Base-by-base conservation (phyloP, 1,139 yeast species). In the Scheffersomyces titani region DNA sequence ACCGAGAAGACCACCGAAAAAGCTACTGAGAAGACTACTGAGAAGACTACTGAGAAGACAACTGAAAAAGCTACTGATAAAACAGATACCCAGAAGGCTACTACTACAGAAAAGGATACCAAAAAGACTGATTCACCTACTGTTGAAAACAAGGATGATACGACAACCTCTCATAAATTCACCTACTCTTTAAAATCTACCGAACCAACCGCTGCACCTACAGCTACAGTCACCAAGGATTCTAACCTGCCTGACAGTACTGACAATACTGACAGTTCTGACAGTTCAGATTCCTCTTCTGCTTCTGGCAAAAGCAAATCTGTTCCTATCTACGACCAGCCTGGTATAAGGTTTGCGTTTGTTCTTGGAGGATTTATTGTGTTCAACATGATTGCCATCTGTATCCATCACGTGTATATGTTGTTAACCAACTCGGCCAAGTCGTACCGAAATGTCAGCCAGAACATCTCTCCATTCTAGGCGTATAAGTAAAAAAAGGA, bases 401-500 rank as follows among this genome's bases (percentile, higher is more conserved):
- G 68, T 44, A 63, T 77, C 50, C 81, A 77, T 58, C 82, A 77
- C 56, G 56, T 77, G 24, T 75, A 70, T 59, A 64, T 69, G 61
- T 66, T 68, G 52, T 62, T 71, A 7, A 65, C 75, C n/a, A 66
- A 70, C 51, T 64, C 72, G 1, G 71, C 68, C 46, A 73, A 73
- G 57, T 64, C 73, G 6, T 77, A 77, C 59, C 64, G 77, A 54
- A 70, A 71, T n/a, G 66, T 77, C 24, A 79, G 76, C 48, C 77
- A 74, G 54, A 71, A 67, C 51, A 68, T 74, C 40, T 75, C 80
- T 19, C 82, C 82, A 4, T 74, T 74, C 58, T 74, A 67, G 58
- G 19, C 13, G 11, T 6, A 30, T 6, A 30, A 30, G 3, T 11
- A 9, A 30, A 30, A 24, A 30, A 30, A 30, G 40, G 16, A 30